These are phyloP conservation scores for Gleditsia sinensis DNA, from an alignment of 306 rosid genomes.

Conservation along the genomic window DNA sequence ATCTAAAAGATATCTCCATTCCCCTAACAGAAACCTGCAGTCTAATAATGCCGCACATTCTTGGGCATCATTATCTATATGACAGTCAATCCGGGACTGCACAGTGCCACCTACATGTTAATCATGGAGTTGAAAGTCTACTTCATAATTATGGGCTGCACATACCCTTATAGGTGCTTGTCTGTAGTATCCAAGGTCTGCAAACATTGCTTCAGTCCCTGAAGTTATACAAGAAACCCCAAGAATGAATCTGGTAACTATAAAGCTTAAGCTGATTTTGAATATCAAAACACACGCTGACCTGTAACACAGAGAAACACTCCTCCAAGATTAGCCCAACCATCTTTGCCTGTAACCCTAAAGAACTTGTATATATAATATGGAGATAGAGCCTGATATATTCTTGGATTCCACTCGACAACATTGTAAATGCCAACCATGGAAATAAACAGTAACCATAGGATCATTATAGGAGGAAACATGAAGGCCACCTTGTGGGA, in stretches of 20 bases:
- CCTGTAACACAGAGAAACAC: conserved; percentile 75
- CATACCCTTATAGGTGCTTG: conserved; percentile 79
- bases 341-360: conserved; percentile 68
- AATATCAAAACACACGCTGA: conserved; percentile 38
- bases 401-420: conserved; percentile 71
- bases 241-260: conserved; percentile 29
- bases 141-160: conserved; percentile 26
- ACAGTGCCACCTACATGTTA: conserved; percentile 30
- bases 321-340: conserved; percentile 83
- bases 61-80: conserved; percentile 10
- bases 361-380: conserved; percentile 74
- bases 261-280: conserved; percentile 26
- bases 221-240: conserved; percentile 44
- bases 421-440: conserved; percentile 77
- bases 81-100: conserved; percentile 27
- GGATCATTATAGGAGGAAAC: conserved; percentile 71
- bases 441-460: conserved; percentile 70
- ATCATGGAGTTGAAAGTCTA: conserved; percentile 27
- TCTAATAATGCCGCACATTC: conserved; percentile 19
- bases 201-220: conserved; percentile 86
- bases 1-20: conserved; percentile 23
- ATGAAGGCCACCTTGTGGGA: conserved; percentile 69
- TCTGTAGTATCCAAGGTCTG: conserved; percentile 75
- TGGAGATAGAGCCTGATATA: conserved; percentile 85
- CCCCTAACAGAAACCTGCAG: conserved; percentile 26